Percentiles rank a stretch among this genome's conserved stretches.
These are phyloP conservation scores for Dittrichia graveolens DNA, from an alignment of 129 eudicot genomes.

Conservation along the genomic window DNA sequence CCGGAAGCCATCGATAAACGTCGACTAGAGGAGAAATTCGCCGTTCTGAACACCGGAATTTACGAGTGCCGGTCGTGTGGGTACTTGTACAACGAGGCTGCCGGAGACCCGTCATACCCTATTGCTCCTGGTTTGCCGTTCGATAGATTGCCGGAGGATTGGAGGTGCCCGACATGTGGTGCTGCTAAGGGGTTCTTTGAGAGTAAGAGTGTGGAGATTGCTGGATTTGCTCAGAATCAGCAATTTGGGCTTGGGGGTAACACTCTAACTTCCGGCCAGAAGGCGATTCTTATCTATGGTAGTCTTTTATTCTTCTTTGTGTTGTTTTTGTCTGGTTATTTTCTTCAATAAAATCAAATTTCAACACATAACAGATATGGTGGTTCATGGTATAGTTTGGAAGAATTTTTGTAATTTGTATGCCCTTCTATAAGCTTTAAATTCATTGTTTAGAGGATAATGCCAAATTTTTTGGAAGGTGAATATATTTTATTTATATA, in stretches of 20 bases:
- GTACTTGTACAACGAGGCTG: slow-evolving; percentile 65
- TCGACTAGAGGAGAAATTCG: slow-evolving; percentile 87
- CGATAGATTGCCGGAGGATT: slow-evolving; percentile 78
- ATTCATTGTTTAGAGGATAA: slow-evolving; percentile 4
- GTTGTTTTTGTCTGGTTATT: slow-evolving; percentile 92
- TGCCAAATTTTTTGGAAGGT: slow-evolving; percentile 8
- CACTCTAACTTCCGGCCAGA: slow-evolving; percentile 86
- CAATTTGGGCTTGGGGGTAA: slow-evolving; percentile 92
- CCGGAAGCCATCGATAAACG: slow-evolving; percentile 44
- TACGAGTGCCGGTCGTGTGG: slow-evolving; percentile 93
- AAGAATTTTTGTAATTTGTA: slow-evolving; percentile 31
- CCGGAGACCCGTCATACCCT: slow-evolving; percentile 85
- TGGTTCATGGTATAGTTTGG: slow-evolving; percentile 20
- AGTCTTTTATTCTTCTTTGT: slow-evolving; percentile 67
- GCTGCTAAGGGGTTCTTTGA: slow-evolving; percentile 89
- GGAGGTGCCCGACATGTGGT: slow-evolving; percentile 99
- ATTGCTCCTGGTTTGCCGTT: slow-evolving; percentile 87
- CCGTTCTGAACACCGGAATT: slow-evolving; percentile 84
- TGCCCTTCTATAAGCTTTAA: slow-evolving; percentile 4
- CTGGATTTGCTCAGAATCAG: slow-evolving; percentile 97
- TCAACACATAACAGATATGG: not conserved
- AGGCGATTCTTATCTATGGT: slow-evolving; percentile 83
- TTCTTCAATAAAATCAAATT: slow-evolving; percentile 56
- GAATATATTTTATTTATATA: not conserved
- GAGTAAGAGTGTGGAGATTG: slow-evolving; percentile 96